A percentile compares a stretch with the other conserved stretches of the same genome.
phyloP scores from a whole-genome alignment of 805 yeast species.

The Candida easanensis region DNA sequence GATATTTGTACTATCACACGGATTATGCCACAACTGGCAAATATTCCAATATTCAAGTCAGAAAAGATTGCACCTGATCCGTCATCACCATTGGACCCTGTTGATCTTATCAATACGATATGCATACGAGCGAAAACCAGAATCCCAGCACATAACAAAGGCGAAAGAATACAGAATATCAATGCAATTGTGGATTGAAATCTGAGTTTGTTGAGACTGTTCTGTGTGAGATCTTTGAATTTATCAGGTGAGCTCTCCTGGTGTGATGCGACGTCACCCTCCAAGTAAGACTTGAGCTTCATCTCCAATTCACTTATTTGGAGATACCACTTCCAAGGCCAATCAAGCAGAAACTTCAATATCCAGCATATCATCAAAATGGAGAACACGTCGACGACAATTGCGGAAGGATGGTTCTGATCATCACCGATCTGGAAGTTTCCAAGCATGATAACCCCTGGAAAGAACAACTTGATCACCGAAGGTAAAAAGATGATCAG shows the following conservation, averaged over 20 bases:
- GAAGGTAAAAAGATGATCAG: conserved; percentile 22
- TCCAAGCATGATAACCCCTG: conserved; percentile 13
- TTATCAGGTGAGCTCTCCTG: neutral
- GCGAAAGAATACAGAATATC: conserved; percentile 28
- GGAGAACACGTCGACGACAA: conserved; percentile 33
- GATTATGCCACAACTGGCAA: conserved; percentile 33
- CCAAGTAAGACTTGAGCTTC: conserved; percentile 11
- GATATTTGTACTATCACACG: conserved; percentile 26
- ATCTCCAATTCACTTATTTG: conserved; percentile 24
- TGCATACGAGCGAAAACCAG: conserved; percentile 32
- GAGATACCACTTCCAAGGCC: conserved; percentile 42
- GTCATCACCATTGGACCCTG: conserved; percentile 18
- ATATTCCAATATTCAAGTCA: conserved; percentile 36
- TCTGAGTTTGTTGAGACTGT: conserved; percentile 6
- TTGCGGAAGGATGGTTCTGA: conserved; percentile 13
- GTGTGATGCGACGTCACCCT: neutral
- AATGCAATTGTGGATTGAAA: conserved; percentile 26
- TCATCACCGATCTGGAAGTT: conserved; percentile 14
- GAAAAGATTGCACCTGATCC: conserved; percentile 33
- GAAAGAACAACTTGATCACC: conserved; percentile 17
- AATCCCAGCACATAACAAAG: conserved; percentile 27
- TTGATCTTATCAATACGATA: conserved; percentile 26
- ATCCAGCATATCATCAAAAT: conserved; percentile 34
- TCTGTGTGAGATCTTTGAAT: conserved; percentile 2
- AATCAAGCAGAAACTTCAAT: conserved; percentile 34